Percentiles rank a stretch among this genome's conserved stretches.
Evolutionary conservation across 192 early-diverging fungal species (phyloP).

Genomic region (Backusella macrospora): DNA sequence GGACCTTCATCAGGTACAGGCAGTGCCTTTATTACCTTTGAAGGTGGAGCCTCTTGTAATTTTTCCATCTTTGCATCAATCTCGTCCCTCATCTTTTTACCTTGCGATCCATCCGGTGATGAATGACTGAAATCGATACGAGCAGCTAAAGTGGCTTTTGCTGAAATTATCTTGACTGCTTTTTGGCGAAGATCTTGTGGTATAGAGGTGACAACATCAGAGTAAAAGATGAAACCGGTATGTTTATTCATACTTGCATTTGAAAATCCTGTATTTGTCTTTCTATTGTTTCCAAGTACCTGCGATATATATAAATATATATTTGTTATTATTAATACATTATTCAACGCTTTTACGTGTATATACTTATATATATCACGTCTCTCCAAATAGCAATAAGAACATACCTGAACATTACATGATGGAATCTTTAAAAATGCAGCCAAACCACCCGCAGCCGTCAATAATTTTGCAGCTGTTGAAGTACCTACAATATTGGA

Average conservation of each 20-base stretch:
- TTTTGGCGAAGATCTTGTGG: conserved; percentile 81
- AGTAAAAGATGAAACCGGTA: conserved; percentile 80
- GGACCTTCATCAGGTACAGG: conserved; percentile 91
- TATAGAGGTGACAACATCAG: conserved; percentile 66
- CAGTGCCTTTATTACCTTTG: conserved; percentile 83
- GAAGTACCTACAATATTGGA: conserved; percentile 83
- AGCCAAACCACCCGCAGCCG: conserved; percentile 87
- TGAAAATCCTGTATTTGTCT: conserved; percentile 68
- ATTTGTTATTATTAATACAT: too few relatives aligned
- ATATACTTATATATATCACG: background rate
- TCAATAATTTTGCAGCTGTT: conserved; percentile 89
- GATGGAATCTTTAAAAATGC: conserved; percentile 87
- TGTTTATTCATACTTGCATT: conserved; percentile 68
- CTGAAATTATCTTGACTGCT: conserved; percentile 77
- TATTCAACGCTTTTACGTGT: too few relatives aligned
- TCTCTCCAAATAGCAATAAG: conserved; percentile 39
- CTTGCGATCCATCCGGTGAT: conserved; percentile 72
- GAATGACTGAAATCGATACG: conserved; percentile 82
- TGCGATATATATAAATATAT: too few relatives aligned
- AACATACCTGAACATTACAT: conserved; percentile 72
- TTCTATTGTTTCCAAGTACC: conserved; percentile 47
- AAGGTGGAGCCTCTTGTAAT: conserved; percentile 81
- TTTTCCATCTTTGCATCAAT: conserved; percentile 89
- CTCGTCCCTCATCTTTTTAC: conserved; percentile 72
- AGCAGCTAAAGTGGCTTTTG: conserved; percentile 80